These are phyloP conservation scores for Colletotrichum noveboracense DNA, from an alignment of 2,329 filamentous ascomycete genomes.

Conservation along the genomic window DNA sequence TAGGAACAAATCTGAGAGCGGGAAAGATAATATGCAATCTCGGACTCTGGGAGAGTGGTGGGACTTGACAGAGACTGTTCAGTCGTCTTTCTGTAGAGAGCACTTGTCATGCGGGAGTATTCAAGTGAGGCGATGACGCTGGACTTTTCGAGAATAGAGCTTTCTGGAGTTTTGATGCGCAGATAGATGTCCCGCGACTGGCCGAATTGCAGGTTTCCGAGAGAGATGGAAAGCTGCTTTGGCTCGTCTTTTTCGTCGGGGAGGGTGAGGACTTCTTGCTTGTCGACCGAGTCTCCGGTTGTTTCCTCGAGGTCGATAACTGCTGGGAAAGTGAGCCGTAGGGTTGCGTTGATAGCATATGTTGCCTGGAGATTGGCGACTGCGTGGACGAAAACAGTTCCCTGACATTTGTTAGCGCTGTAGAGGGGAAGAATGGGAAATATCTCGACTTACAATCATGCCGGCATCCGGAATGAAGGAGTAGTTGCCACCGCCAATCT, in stretches of 20 bases:
- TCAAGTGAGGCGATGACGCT: conserved; percentile 20
- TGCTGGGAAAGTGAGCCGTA: conserved; percentile 46
- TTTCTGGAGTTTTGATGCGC: conserved; percentile 29
- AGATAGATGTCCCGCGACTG: conserved; percentile 64
- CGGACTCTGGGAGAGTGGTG: conserved; percentile 31
- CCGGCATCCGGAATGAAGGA: conserved; percentile 66
- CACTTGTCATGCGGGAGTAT: conserved; percentile 25
- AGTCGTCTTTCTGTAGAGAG: neutral
- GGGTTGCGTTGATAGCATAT: conserved; percentile 51
- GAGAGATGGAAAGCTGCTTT: conserved; percentile 38
- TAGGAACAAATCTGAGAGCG: conserved; percentile 56
- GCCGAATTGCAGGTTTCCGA: conserved; percentile 65
- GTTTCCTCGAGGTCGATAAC: conserved; percentile 43
- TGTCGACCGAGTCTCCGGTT: conserved; percentile 43
- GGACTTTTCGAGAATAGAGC: neutral
- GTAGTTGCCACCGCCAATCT: conserved; percentile 62
- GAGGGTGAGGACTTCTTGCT: conserved; percentile 28
- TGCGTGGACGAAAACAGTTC: conserved; percentile 66
- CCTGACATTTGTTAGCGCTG: conserved; percentile 31
- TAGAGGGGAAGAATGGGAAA: fast-evolving
- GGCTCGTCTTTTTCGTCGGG: conserved; percentile 5
- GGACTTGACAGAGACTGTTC: conserved; percentile 24
- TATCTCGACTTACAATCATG: conserved; percentile 53
- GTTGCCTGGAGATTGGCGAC: conserved; percentile 66
- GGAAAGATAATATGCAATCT: conserved; percentile 57